These are phyloP conservation scores for Bryoglossum gracile DNA, from an alignment of 495 filamentous ascomycete species.

Conservation along the genomic window DNA sequence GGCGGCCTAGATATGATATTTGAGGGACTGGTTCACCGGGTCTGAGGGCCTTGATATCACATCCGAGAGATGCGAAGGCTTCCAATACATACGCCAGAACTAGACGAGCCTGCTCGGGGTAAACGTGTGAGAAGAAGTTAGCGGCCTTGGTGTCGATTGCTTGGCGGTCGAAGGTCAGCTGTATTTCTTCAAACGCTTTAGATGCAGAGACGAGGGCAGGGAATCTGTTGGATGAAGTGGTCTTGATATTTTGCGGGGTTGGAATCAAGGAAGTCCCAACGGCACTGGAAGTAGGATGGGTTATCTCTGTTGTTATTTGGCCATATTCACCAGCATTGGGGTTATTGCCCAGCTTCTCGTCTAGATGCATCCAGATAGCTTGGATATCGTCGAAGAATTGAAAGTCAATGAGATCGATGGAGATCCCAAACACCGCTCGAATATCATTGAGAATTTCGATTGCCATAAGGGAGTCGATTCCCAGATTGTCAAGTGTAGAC, in stretches of 20 bases:
- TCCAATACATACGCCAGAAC: slow-evolving; percentile 35
- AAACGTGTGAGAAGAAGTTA: slow-evolving; percentile 29
- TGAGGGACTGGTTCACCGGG: slow-evolving; percentile 23
- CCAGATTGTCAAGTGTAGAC: slow-evolving; percentile 38
- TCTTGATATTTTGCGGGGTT: too few relatives aligned
- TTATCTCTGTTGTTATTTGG: background rate
- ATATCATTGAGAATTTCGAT: slow-evolving; percentile 33
- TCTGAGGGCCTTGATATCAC: slow-evolving; percentile 21
- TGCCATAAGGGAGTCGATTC: slow-evolving; percentile 49
- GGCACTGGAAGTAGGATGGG: background rate
- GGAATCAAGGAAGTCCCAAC: background rate
- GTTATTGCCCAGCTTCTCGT: slow-evolving; percentile 20
- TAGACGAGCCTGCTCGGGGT: slow-evolving; percentile 31
- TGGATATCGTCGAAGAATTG: slow-evolving; percentile 11
- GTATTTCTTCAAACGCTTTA: slow-evolving; percentile 13
- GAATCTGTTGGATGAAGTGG: background rate
- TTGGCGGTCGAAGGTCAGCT: slow-evolving; percentile 12
- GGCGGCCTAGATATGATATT: slow-evolving; percentile 19
- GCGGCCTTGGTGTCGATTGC: slow-evolving; percentile 8
- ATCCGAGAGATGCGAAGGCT: slow-evolving; percentile 33
- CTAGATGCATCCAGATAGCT: slow-evolving; percentile 15
- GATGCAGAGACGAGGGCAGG: slow-evolving; percentile 10
- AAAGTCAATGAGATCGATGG: slow-evolving; percentile 19
- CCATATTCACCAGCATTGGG: slow-evolving; percentile 2
- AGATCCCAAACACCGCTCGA: slow-evolving; percentile 28